A percentile compares a stretch with the other conserved stretches of the same genome.
Evolutionary conservation across 2,329 filamentous ascomycete genomes (phyloP).

Genomic region (Drechslera avenae): DNA sequence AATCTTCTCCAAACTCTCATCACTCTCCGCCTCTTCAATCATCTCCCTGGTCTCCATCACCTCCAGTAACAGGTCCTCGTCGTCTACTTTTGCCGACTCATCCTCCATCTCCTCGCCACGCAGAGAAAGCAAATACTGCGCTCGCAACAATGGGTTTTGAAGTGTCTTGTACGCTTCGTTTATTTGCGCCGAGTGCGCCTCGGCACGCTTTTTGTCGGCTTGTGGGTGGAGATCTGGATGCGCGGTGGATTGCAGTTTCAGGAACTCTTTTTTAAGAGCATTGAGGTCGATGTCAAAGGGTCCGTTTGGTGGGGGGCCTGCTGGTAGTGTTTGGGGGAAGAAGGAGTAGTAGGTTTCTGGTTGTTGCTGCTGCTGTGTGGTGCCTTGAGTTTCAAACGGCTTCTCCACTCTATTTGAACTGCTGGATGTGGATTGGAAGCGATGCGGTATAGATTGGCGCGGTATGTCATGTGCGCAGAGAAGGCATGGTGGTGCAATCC

Average conservation of each 20-base stretch:
- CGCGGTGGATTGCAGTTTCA: slow-evolving; percentile 76
- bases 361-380: slow-evolving; percentile 9
- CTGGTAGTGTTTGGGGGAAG: slow-evolving; percentile 79
- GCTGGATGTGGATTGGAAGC: slow-evolving; percentile 31
- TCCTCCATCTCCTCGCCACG: slow-evolving; percentile 80
- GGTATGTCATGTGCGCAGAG: slow-evolving; percentile 28
- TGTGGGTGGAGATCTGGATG: slow-evolving; percentile 70
- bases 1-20: slow-evolving; percentile 67
- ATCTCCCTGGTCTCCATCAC: slow-evolving; percentile 75
- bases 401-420: slow-evolving; percentile 18
- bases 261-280: slow-evolving; percentile 80
- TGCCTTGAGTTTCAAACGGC: slow-evolving; percentile 15
- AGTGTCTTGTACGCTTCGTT: slow-evolving; percentile 93
- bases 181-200: slow-evolving; percentile 79
- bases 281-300: slow-evolving; percentile 75
- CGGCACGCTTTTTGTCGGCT: slow-evolving; percentile 65
- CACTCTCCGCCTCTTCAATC: slow-evolving; percentile 61
- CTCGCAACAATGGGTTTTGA: slow-evolving; percentile 74
- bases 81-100: slow-evolving; percentile 72
- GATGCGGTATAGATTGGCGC: slow-evolving; percentile 17
- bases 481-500: slow-evolving; percentile 29
- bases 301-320: slow-evolving; percentile 76
- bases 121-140: slow-evolving; percentile 81
- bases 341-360: slow-evolving; percentile 76
- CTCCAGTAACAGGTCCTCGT: slow-evolving; percentile 73